phyloP scores from a whole-genome alignment of 805 yeast species.

The Starmerella bombi region DNA sequence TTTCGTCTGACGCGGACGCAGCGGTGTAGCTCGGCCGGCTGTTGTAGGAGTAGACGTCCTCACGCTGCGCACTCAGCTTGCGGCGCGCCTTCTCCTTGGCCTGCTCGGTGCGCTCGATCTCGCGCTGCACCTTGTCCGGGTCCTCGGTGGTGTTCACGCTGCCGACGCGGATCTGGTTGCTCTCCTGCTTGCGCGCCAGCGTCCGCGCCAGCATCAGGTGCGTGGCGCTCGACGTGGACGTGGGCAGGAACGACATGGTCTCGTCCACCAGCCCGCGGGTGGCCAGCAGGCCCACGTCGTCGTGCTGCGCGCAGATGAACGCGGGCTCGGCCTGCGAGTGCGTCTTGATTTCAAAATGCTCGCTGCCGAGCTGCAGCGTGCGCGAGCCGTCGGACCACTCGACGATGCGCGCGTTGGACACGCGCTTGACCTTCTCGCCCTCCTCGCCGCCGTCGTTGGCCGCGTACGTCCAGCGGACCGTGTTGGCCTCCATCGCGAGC shows the following conservation, averaged over 20 bases:
- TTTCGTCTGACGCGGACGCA: conserved; percentile 6
- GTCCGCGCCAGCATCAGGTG: conserved; percentile 58
- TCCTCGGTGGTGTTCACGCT: conserved; percentile 31
- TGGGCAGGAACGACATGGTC: conserved; percentile 66
- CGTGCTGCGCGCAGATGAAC: conserved; percentile 57
- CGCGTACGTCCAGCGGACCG: conserved; percentile 87
- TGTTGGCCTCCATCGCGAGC: conserved; percentile 49
- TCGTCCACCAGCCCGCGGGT: conserved; percentile 53
- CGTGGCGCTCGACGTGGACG: conserved; percentile 75
- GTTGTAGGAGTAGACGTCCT: conserved; percentile 18
- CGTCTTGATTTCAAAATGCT: conserved; percentile 57
- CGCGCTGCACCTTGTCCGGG: conserved; percentile 35
- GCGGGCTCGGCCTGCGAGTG: conserved; percentile 40
- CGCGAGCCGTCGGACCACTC: conserved; percentile 90
- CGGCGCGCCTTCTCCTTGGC: conserved; percentile 30
- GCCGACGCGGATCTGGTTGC: conserved; percentile 25
- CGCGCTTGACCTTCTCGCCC: conserved; percentile 51
- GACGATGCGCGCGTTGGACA: conserved; percentile 77
- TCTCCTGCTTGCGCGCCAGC: conserved; percentile 25
- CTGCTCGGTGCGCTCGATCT: conserved; percentile 31
- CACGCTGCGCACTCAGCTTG: conserved; percentile 30
- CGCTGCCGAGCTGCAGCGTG: conserved; percentile 77
- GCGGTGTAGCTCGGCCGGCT: conserved; percentile 4
- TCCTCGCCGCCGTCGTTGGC: conserved; percentile 33
- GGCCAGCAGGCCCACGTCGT: conserved; percentile 56